These are phyloP conservation scores for Musa beccarii DNA, from an alignment of 176 grass and related monocot species.

Conservation along the genomic window DNA sequence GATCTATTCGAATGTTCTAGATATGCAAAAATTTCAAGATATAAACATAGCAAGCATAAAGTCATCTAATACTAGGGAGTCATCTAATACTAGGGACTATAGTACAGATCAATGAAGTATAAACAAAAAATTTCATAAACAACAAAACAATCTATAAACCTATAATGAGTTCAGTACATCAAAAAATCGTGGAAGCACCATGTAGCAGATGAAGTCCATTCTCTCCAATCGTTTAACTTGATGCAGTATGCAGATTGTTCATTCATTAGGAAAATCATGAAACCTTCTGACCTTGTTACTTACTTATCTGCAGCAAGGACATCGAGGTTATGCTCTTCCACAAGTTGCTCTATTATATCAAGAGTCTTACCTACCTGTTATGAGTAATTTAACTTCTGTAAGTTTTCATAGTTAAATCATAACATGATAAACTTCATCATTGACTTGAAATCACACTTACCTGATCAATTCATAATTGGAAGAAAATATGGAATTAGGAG, in stretches of 20 bases:
- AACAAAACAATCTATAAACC: not conserved
- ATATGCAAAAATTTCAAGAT: not conserved
- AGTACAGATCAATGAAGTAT: not conserved
- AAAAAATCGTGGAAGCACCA: not conserved
- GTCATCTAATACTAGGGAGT: not conserved
- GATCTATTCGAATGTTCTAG: not conserved
- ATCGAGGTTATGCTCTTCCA: slow-evolving; percentile 45
- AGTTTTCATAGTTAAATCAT: not conserved
- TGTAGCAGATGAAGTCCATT: not conserved
- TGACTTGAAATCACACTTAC: not conserved
- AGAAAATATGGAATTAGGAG: not conserved
- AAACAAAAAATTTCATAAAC: not conserved
- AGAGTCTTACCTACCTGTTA: slow-evolving; percentile 36
- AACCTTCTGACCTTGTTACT: not conserved
- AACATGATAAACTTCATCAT: not conserved
- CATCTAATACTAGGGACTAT: not conserved
- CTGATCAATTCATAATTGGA: not conserved
- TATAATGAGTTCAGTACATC: not conserved
- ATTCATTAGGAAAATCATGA: not conserved
- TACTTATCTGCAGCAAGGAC: slow-evolving; percentile 56
- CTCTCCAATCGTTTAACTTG: not conserved
- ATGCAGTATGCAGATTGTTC: not conserved
- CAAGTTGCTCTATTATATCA: slow-evolving; percentile 42
- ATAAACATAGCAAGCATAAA: not conserved
- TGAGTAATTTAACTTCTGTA: not conserved